Evolutionary conservation across 768 basidiomycete species (phyloP).

Genomic region (Kwoniella dejecticola): DNA sequence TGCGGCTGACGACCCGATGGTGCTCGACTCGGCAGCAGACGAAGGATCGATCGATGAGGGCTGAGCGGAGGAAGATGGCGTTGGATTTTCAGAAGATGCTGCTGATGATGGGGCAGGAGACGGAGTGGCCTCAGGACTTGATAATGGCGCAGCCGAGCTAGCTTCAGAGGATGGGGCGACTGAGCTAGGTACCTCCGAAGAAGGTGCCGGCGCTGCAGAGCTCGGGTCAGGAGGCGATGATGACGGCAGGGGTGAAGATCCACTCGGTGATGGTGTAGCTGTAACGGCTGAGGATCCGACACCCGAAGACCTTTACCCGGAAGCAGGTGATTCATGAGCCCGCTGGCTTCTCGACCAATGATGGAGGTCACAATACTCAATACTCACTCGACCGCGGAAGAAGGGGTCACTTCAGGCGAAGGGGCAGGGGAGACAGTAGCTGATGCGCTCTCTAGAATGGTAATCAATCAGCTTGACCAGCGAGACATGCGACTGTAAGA

Average conservation of each 20-base stretch:
- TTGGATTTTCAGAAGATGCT: background rate
- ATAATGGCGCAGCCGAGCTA: slow-evolving; percentile 2
- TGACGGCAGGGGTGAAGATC: background rate
- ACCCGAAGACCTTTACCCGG: background rate
- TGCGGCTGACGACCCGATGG: background rate
- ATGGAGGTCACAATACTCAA: no score
- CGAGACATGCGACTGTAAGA: no score
- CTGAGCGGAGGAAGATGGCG: background rate
- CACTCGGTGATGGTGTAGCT: background rate
- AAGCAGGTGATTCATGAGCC: background rate
- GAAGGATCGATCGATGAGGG: background rate
- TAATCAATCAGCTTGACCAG: no score
- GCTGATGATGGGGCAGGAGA: background rate
- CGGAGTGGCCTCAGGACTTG: background rate
- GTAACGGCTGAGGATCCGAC: background rate
- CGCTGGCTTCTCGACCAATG: no score
- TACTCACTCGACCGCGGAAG: no score
- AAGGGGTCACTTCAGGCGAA: no score
- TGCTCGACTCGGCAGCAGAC: background rate
- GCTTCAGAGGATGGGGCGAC: background rate
- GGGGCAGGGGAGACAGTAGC: background rate
- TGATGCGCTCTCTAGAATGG: no score
- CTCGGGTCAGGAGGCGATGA: background rate
- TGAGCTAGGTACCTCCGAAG: background rate
- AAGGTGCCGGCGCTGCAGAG: background rate